A percentile compares a stretch with the other conserved stretches of the same genome.
Evolutionary conservation across 805 yeast species (phyloP).

Genomic region (Candida succiphila): DNA sequence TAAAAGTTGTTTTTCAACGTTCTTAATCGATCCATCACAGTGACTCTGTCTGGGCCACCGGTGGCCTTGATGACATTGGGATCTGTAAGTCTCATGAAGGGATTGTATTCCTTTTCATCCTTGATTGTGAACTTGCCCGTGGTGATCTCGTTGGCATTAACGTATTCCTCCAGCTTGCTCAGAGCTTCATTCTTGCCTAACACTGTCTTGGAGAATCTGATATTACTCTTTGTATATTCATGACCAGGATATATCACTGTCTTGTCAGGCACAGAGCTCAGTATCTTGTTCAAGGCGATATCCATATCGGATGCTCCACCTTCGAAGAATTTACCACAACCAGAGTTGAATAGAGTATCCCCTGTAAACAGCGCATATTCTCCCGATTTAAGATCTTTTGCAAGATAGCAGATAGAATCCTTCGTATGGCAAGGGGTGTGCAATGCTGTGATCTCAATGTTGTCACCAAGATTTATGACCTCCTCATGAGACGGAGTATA

Average conservation of each 20-base stretch:
- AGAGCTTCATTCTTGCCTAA: slow-evolving; percentile 43
- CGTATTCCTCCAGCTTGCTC: slow-evolving; percentile 39
- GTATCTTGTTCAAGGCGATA: slow-evolving; percentile 44
- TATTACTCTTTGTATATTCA: slow-evolving; percentile 83
- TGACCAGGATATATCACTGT: slow-evolving; percentile 89
- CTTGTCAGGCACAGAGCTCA: slow-evolving; percentile 54
- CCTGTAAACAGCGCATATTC: slow-evolving; percentile 86
- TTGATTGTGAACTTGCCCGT: slow-evolving; percentile 79
- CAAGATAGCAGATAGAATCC: slow-evolving; percentile 87
- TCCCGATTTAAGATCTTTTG: slow-evolving; percentile 49
- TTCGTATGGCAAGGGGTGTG: slow-evolving; percentile 98
- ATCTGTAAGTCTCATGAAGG: slow-evolving; percentile 77
- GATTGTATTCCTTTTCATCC: slow-evolving; percentile 78
- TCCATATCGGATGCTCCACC: slow-evolving; percentile 82
- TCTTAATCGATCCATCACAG: slow-evolving; percentile 67
- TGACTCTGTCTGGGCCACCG: slow-evolving; percentile 36
- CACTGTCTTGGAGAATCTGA: slow-evolving; percentile 63
- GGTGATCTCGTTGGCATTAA: slow-evolving; percentile 52
- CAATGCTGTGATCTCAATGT: slow-evolving; percentile 62
- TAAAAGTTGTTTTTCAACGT: slow-evolving; percentile 60
- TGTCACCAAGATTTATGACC: slow-evolving; percentile 50
- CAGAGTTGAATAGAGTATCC: slow-evolving; percentile 87
- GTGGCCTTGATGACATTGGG: slow-evolving; percentile 50
- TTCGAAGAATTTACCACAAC: slow-evolving; percentile 96
- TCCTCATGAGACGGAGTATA: slow-evolving; percentile 61